Percentiles rank a stretch among this genome's conserved stretches.
Evolutionary conservation across 108 stramenopile species (phyloP).

Genomic region (Cyclotella sp.): DNA sequence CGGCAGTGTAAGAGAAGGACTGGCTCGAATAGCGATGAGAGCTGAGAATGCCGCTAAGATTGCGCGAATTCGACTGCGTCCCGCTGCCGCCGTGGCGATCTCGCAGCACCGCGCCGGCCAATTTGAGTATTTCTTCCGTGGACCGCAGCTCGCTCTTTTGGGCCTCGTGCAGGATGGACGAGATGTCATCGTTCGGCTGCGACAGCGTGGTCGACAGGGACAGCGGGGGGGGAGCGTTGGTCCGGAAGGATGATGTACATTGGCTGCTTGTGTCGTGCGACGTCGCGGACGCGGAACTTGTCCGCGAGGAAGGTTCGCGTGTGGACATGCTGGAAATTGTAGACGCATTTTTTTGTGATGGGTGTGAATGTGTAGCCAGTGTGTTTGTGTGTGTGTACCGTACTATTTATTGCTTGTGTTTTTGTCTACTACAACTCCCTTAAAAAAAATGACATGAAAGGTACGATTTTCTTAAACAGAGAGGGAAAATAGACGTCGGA

Average conservation of each 20-base stretch:
- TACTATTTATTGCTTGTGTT: too few species aligned
- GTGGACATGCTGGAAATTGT: too few species aligned
- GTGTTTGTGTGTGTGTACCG: too few species aligned
- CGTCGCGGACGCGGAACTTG: too few species aligned
- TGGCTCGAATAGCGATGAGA: not conserved
- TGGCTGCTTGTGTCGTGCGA: too few species aligned
- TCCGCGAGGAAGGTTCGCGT: too few species aligned
- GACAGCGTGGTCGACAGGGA: not conserved
- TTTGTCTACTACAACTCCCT: too few species aligned
- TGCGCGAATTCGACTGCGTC: not conserved
- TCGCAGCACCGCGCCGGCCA: conserved; percentile 26
- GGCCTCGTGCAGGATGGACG: conserved; percentile 37
- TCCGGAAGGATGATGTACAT: not conserved
- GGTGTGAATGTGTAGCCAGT: too few species aligned
- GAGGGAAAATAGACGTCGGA: too few species aligned
- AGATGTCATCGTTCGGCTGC: conserved; percentile 7
- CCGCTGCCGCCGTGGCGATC: not conserved
- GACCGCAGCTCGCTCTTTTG: conserved; percentile 27
- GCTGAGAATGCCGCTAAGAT: not conserved
- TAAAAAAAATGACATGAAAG: too few species aligned
- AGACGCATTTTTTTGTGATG: too few species aligned
- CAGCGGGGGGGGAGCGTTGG: not conserved
- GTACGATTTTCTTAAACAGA: too few species aligned
- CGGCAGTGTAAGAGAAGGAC: not conserved
- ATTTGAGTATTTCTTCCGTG: conserved; percentile 29